Evolutionary conservation across 2,329 filamentous ascomycete genomes (phyloP).

Genomic region (Paraphoma chrysanthemicola): DNA sequence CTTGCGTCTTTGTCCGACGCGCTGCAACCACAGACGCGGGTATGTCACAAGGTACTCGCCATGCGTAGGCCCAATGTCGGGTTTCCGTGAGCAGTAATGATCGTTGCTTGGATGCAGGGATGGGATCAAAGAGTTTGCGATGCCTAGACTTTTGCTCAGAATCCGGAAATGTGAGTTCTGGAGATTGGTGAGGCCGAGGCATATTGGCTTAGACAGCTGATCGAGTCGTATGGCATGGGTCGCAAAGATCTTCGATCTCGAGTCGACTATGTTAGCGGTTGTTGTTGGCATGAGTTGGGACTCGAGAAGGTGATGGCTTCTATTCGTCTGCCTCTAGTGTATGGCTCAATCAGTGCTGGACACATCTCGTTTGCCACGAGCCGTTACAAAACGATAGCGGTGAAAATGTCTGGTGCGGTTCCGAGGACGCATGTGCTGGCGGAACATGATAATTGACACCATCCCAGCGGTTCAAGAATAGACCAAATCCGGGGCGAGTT

Average conservation of each 20-base stretch:
- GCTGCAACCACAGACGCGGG: slow-evolving; percentile 3
- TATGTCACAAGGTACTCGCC: background rate
- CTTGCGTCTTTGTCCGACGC: slow-evolving; percentile 3
- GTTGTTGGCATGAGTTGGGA: background rate
- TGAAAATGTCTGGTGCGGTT: background rate
- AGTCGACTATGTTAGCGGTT: background rate
- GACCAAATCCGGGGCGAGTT: slow-evolving; percentile 5
- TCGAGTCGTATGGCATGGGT: background rate
- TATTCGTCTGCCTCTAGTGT: background rate
- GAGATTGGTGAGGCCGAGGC: background rate
- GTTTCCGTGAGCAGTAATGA: slow-evolving; percentile 9
- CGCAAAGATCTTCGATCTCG: background rate
- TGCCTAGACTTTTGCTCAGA: slow-evolving; percentile 1
- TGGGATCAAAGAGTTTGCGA: slow-evolving; percentile 6
- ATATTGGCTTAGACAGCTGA: background rate
- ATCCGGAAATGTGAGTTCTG: background rate
- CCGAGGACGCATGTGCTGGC: background rate
- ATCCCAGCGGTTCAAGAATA: slow-evolving; percentile 1
- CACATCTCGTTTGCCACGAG: background rate
- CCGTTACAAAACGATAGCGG: background rate
- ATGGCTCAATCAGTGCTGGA: background rate
- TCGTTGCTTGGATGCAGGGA: slow-evolving; percentile 6
- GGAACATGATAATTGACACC: background rate
- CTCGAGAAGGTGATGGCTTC: background rate
- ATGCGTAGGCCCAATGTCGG: background rate